Conservation (phyloP, 2,329 filamentous ascomycete genomes). For the Trichoderma atroviride region DNA sequence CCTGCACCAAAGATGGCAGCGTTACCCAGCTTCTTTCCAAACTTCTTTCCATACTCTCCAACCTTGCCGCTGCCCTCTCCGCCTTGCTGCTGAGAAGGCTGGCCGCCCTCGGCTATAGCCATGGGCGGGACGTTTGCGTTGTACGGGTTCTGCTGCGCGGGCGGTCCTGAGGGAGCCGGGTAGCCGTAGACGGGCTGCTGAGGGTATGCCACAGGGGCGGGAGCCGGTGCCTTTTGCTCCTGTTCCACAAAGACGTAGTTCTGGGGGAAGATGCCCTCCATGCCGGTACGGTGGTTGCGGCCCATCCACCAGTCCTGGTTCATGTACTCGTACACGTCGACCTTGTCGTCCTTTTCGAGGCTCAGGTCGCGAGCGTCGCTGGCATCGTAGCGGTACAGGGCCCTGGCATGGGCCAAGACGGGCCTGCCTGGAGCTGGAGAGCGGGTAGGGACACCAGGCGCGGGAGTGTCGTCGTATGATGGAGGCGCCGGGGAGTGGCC, state of each 20-base stretch:
- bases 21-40: constrained; percentile 86
- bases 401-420: constrained; percentile 72
- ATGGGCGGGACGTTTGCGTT: constrained; percentile 73
- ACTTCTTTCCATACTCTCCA: constrained; percentile 83
- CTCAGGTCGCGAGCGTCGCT: constrained; percentile 79
- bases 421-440: constrained; percentile 46
- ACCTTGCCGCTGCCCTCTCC: constrained; percentile 59
- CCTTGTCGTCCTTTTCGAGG: constrained; percentile 77
- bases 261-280: constrained; percentile 93
- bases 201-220: constrained; percentile 40
- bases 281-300: constrained; percentile 76
- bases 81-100: constrained; percentile 38
- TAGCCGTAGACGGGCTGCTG: constrained; percentile 39
- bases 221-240: constrained; percentile 48
- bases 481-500: constrained; percentile 49
- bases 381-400: constrained; percentile 81
- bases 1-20: constrained; percentile 89
- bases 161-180: constrained; percentile 41
- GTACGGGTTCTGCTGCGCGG: constrained; percentile 61
- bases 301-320: constrained; percentile 98
- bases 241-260: constrained; percentile 80
- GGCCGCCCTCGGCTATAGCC: constrained; percentile 65
- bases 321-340: constrained; percentile 88
- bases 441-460: constrained; percentile 47
- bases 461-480: constrained; percentile 54